Evolutionary conservation across 441 rosid species (phyloP).

Genomic region (Populus hybrid): DNA sequence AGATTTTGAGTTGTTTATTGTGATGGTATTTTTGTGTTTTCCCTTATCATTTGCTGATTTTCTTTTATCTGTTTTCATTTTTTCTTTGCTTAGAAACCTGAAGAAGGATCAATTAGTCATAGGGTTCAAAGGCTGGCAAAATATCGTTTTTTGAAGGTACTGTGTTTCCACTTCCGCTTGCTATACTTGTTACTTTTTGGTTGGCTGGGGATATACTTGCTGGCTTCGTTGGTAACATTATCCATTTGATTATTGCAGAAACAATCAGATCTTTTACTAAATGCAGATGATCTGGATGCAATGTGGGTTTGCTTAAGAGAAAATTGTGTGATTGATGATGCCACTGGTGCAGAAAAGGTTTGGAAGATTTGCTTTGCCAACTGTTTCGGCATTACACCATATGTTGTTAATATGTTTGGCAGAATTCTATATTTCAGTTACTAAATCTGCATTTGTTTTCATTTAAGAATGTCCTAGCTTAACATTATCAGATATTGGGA

Average conservation of each 20-base stretch:
- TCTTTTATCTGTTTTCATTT: not conserved
- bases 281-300: slow-evolving; percentile 98
- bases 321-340: slow-evolving; percentile 97
- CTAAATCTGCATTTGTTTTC: not conserved
- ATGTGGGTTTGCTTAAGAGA: slow-evolving; percentile 99
- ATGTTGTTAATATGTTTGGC: not conserved
- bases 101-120: slow-evolving; percentile 94
- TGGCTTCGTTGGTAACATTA: slow-evolving; percentile 4
- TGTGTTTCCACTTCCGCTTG: slow-evolving; percentile 3
- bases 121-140: slow-evolving; percentile 94
- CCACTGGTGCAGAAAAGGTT: slow-evolving; percentile 98
- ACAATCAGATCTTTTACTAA: slow-evolving; percentile 27
- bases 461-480: not conserved
- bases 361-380: slow-evolving; percentile 4
- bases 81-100: slow-evolving; percentile 76
- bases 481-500: not conserved
- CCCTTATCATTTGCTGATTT: not conserved
- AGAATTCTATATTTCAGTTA: not conserved
- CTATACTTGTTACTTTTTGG: slow-evolving; percentile 4
- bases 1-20: not conserved
- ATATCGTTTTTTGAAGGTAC: slow-evolving; percentile 85
- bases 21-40: not conserved
- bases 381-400: not conserved
- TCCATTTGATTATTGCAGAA: slow-evolving; percentile 44
- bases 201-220: slow-evolving; percentile 6